Base-by-base conservation (phyloP, 129 eudicot species). In the Arctium lappa region DNA sequence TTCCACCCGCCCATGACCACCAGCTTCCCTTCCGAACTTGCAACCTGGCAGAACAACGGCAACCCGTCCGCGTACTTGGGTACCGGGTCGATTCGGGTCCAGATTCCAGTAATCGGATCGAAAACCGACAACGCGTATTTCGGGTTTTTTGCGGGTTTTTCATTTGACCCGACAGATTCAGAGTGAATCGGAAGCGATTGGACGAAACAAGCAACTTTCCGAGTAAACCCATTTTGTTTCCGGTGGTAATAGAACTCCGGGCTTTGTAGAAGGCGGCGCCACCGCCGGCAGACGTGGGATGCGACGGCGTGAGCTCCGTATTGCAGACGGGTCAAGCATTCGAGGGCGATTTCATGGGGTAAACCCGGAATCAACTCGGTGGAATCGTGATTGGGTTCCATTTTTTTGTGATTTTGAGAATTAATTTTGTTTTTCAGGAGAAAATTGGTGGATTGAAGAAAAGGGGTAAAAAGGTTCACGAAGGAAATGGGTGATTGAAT, bases 1-100 rank as follows among this genome's bases (percentile, higher is more conserved):
- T 90, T 82, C 98, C 97, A 92, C 74, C 98, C 98, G 22, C 98
- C 98, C 97, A 94, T 83, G n/a, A 92, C 38, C 6, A 92, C 80
- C 4, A 94, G 85, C 40, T 88, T 92, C 48, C 98, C 98, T 44
- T 94, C 95, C 29, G 92, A 69, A 75, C 97, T 90, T 3, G 89
- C 87, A 10, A 94, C 85, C 48, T 94, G 98, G 62, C 97, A 92
- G 82, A 89, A 94, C 89, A 92, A 8, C 16, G 98, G 98, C 39
- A 94, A 73, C 34, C 97, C 92, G 33, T 85, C 83, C 0, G 92
- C 88, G 85, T 79, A 94, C 84, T 83, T 85, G 0, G 98, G 94
- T 18, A 90, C 80, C 83, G 91, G 88, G 74, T 85, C 95, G 34
- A 94, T 81, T 50, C 88, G 90, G 60, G 83, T 89, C 98, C 98